phyloP scores from a whole-genome alignment of 495 filamentous ascomycete species.

The Aspergillus haitiensis region DNA sequence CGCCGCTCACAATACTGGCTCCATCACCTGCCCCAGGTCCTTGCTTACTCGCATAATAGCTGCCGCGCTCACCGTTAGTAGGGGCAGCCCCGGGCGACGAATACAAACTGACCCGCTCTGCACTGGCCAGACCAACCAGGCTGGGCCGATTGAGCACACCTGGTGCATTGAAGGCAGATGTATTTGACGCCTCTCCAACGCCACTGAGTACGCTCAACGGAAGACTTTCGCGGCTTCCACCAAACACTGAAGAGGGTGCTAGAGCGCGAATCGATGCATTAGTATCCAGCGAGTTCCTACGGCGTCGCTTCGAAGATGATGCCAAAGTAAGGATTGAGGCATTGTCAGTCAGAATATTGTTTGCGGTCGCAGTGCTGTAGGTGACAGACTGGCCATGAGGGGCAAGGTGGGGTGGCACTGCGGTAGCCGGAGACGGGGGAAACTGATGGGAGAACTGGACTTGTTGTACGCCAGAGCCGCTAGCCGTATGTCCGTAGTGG shows the following conservation, averaged over 20 bases:
- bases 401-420: constrained; percentile 76
- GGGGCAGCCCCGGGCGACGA: constrained; percentile 72
- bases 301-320: constrained; percentile 86
- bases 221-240: constrained; percentile 82
- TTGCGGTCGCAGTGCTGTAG: constrained; percentile 85
- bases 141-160: constrained; percentile 52
- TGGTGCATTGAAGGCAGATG: constrained; percentile 53
- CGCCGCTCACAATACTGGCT: constrained; percentile 74
- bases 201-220: constrained; percentile 86
- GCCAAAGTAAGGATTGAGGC: constrained; percentile 96
- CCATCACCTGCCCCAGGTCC: constrained; percentile 60
- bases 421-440: constrained; percentile 71
- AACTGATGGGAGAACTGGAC: constrained; percentile 89
- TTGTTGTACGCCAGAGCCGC: constrained; percentile 50
- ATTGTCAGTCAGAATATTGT: constrained; percentile 89
- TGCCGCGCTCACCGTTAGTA: constrained; percentile 69
- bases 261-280: constrained; percentile 93
- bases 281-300: constrained; percentile 88
- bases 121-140: constrained; percentile 61
- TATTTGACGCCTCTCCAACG: constrained; percentile 56
- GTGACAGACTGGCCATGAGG: constrained; percentile 72
- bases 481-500: constrained; percentile 46
- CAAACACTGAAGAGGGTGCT: constrained; percentile 88
- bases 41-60: constrained; percentile 74
- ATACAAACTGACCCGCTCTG: constrained; percentile 84